Evolutionary conservation across 2,329 filamentous ascomycete genomes (phyloP).

Genomic region (Colletotrichum kahawae): DNA sequence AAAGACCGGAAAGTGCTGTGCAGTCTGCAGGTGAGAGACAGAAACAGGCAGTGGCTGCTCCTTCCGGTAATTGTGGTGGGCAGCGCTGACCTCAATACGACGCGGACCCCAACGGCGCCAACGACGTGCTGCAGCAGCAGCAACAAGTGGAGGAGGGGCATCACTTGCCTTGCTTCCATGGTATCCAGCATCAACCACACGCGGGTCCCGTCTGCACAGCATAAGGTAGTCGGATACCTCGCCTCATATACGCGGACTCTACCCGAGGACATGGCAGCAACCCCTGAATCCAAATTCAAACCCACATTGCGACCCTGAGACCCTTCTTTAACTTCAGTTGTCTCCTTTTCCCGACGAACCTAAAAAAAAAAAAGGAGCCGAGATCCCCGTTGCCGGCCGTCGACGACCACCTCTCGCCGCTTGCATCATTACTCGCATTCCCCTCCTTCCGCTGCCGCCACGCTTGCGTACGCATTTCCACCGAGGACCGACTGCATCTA

Average conservation of each 20-base stretch:
- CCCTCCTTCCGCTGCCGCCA: neutral
- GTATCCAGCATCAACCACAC: neutral
- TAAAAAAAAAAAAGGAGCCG: neutral
- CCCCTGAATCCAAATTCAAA: slow-evolving; percentile 5
- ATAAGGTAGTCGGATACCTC: neutral
- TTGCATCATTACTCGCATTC: neutral
- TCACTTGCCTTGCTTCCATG: neutral
- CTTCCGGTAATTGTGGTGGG: neutral
- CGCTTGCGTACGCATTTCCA: neutral
- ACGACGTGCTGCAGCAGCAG: neutral
- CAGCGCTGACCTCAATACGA: neutral
- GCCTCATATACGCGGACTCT: slow-evolving; percentile 8
- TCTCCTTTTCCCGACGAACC: neutral
- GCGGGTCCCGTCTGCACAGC: neutral
- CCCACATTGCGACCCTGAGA: slow-evolving; percentile 15
- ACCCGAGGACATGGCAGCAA: slow-evolving; percentile 11
- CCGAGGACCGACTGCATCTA: neutral
- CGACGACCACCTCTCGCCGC: neutral
- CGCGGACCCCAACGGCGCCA: neutral
- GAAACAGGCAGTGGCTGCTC: neutral
- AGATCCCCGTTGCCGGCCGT: neutral
- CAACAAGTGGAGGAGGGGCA: neutral
- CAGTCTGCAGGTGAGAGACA: neutral
- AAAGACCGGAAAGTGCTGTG: neutral
- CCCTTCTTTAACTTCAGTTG: neutral